Percentiles rank a stretch among this genome's conserved stretches.
phyloP scores from a whole-genome alignment of 2,329 filamentous ascomycete species.

The Mariannaea elegans region DNA sequence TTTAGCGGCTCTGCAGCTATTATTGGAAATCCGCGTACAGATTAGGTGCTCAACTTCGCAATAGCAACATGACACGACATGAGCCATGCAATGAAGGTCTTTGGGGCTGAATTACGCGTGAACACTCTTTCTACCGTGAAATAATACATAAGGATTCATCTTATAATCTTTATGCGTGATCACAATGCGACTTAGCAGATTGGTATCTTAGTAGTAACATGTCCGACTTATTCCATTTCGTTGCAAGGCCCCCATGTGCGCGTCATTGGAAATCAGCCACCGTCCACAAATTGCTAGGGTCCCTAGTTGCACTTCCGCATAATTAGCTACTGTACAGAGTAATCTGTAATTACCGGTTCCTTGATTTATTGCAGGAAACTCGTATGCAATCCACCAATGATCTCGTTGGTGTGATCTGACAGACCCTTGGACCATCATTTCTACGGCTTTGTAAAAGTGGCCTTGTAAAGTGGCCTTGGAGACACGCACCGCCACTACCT shows the following conservation, averaged over 20 bases:
- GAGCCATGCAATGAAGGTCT: not conserved
- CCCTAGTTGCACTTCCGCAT: slow-evolving; percentile 2
- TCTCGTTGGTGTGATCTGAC: too few relatives aligned
- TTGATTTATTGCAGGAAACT: slow-evolving; percentile 14
- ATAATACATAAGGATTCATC: too few relatives aligned
- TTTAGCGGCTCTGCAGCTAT: slow-evolving; percentile 1
- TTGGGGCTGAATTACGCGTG: not conserved
- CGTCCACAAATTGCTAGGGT: not conserved
- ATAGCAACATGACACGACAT: not conserved
- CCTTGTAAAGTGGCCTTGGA: too few relatives aligned
- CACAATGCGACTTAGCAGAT: too few relatives aligned
- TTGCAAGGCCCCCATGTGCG: slow-evolving; percentile 20
- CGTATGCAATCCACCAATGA: too few relatives aligned
- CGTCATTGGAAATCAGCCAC: slow-evolving; percentile 9
- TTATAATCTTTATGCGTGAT: too few relatives aligned
- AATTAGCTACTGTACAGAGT: too few relatives aligned
- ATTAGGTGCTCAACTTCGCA: not conserved
- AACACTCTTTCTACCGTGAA: too few relatives aligned
- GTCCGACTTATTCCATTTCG: not conserved
- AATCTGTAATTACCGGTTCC: slow-evolving; percentile 6
- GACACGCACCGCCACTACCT: slow-evolving; percentile 5
- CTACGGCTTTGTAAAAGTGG: too few relatives aligned
- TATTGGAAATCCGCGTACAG: not conserved
- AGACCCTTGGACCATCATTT: too few relatives aligned
- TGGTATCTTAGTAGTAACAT: slow-evolving; percentile 3